Evolutionary conservation across 139 green algal species (phyloP), one percentile per base, ranked within the genome.

Genomic region (Micractinium conductrix): DNA sequence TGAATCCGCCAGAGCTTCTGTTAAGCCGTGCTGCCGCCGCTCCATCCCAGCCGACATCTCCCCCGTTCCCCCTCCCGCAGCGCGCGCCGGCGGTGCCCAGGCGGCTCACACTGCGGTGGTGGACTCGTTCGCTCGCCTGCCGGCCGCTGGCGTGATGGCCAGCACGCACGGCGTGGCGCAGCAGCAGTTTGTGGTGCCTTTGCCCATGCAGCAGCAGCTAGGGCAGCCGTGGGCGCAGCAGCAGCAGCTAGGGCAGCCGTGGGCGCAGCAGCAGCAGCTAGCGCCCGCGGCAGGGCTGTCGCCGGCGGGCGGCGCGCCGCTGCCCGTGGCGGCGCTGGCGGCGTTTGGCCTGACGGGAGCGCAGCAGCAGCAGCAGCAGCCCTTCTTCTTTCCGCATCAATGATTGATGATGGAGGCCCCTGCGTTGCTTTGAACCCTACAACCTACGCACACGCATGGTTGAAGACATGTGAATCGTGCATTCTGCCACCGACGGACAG

Each of bases 281-380:
- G 33, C 6, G 53, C 8, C 7, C 33, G n/a, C 12, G 65, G 65
- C n/a, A n/a, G n/a, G n/a, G n/a, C n/a, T n/a, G n/a, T n/a, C n/a
- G n/a, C n/a, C n/a, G n/a, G 17, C 65, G n/a, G 70, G 37, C 5
- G 38, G 37, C 8, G 53, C 53, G 30, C 33, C 76, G 2, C 53
- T 38, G 53, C 75, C 75, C 10, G 14, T 82, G 42, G 76, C 55
- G 6, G 76, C 76, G 3, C 55, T 82, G 12, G 76, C 58, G 28
- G 76, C 76, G 9, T 82, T 82, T 72, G 76, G 76, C 3, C 55
- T 82, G 38, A 40, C 76, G n/a, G 33, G 2, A 0, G 38, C 42
- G 4, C 58, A 28, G 30, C 38, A 2, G 37, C 33, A 19, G 8
- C 28, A 22, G 40, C 40, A 9, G 37, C 26, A 42, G 37, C 24